Conservation (phyloP, 768 basidiomycete genomes). For the Hericium rajendrae region DNA sequence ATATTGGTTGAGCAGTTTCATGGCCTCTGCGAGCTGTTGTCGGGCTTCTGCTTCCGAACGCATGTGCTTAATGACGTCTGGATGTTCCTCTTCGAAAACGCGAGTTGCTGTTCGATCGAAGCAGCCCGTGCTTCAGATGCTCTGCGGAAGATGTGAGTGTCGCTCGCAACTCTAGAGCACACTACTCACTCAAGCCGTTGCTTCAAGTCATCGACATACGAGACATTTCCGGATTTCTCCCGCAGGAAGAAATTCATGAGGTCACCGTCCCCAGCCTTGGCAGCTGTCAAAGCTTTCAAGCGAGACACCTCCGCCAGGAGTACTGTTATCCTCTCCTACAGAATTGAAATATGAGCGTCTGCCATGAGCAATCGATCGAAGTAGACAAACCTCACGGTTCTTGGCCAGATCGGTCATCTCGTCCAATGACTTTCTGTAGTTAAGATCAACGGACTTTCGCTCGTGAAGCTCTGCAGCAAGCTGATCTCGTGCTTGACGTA, state of each 20-base stretch:
- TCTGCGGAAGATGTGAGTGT: constrained; percentile 26
- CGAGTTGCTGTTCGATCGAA: constrained; percentile 44
- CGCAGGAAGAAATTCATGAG: constrained; percentile 61
- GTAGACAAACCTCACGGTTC: constrained; percentile 3
- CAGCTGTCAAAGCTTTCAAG: constrained; percentile 69
- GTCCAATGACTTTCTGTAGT: constrained; percentile 9
- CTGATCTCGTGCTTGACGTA: constrained; percentile 14
- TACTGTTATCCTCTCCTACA: constrained; percentile 62
- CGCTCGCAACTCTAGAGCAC: background rate
- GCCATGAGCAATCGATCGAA: background rate
- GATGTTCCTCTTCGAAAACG: constrained; percentile 36
- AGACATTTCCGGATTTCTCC: constrained; percentile 40
- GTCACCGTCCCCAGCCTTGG: constrained; percentile 59
- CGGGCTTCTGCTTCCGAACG: constrained; percentile 41
- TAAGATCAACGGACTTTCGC: constrained; percentile 8
- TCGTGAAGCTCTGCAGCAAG: constrained; percentile 9
- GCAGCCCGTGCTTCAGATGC: constrained; percentile 36
- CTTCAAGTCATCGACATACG: constrained; percentile 46
- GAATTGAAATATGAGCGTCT: background rate
- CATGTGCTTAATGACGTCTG: constrained; percentile 43
- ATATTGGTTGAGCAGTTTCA: constrained; percentile 48
- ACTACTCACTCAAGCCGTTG: constrained; percentile 43
- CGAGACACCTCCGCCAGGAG: constrained; percentile 66
- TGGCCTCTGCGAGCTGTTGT: constrained; percentile 36
- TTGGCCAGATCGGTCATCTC: constrained; percentile 8